Conservation (phyloP, 2,329 filamentous ascomycete species). For the Epichloe hybrida region DNA sequence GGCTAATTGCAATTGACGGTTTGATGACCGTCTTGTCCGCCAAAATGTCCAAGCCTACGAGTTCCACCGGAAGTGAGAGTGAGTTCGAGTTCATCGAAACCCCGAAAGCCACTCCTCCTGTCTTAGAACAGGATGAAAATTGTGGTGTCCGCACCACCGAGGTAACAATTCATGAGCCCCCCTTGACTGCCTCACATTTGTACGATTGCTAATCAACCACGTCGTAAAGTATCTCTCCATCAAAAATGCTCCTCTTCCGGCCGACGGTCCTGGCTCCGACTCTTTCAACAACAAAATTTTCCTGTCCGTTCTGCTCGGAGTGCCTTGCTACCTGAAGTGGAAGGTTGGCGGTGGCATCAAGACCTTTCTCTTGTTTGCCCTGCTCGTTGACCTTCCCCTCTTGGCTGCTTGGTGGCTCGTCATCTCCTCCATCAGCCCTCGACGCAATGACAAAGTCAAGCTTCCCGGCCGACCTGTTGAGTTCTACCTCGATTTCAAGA, state of each 20-base stretch:
- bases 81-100: constrained; percentile 31
- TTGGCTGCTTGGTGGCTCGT: constrained; percentile 73
- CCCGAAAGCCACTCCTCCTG: constrained; percentile 30
- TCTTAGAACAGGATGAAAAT: constrained; percentile 56
- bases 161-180: constrained; percentile 18
- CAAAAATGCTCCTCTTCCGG: constrained; percentile 86
- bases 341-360: constrained; percentile 82
- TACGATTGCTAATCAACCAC: background rate
- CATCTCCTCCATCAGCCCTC: constrained; percentile 67
- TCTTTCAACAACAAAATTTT: constrained; percentile 77
- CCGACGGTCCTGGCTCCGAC: constrained; percentile 72
- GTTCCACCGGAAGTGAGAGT: constrained; percentile 19
- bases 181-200: background rate
- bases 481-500: constrained; percentile 78
- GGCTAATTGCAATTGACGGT: background rate
- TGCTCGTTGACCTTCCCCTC: constrained; percentile 68
- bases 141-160: constrained; percentile 29
- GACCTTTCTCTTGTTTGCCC: constrained; percentile 71
- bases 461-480: constrained; percentile 79
- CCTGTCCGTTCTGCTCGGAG: constrained; percentile 50
- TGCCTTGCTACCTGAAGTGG: constrained; percentile 72
- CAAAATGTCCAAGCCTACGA: constrained; percentile 21
- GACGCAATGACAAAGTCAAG: constrained; percentile 84
- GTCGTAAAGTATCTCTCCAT: constrained; percentile 45
- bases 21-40: constrained; percentile 11